Evolutionary conservation across 2,329 filamentous ascomycete genomes (phyloP).

Genomic region (Thelonectria olida): DNA sequence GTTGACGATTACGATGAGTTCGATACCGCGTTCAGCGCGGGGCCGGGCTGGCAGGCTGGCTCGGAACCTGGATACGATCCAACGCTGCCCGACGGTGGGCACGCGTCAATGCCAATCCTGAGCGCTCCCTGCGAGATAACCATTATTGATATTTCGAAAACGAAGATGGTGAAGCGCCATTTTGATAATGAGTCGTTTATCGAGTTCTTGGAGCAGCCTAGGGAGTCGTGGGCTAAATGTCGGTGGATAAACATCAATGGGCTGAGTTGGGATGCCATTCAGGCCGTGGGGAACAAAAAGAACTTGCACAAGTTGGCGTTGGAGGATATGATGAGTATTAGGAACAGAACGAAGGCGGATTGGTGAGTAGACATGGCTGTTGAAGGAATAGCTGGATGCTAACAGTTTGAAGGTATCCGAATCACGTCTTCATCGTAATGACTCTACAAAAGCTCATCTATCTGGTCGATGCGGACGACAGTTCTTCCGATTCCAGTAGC

Average conservation of each 20-base stretch:
- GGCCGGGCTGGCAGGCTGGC: constrained; percentile 65
- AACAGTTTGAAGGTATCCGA: constrained; percentile 57
- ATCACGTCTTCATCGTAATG: constrained; percentile 77
- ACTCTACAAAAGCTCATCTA: constrained; percentile 87
- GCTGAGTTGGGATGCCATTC: constrained; percentile 94
- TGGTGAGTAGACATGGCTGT: constrained; percentile 63
- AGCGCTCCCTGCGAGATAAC: constrained; percentile 81
- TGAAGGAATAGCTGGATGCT: no score
- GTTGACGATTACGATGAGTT: constrained; percentile 57
- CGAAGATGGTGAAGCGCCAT: constrained; percentile 28
- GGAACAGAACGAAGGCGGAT: constrained; percentile 89
- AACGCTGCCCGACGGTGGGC: constrained; percentile 70
- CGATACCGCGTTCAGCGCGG: constrained; percentile 43
- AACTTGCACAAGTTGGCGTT: constrained; percentile 84
- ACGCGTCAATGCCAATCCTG: constrained; percentile 65
- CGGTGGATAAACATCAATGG: constrained; percentile 97
- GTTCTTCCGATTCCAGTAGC: constrained; percentile 51
- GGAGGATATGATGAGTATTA: constrained; percentile 87
- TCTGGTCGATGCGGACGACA: constrained; percentile 56
- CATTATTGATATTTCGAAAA: constrained; percentile 86
- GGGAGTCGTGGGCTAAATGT: constrained; percentile 77
- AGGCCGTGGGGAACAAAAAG: constrained; percentile 80
- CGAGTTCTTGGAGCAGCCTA: constrained; percentile 71
- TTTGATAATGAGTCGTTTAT: constrained; percentile 66
- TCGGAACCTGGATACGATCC: constrained; percentile 79